A percentile compares a stretch with the other conserved stretches of the same genome.
These are phyloP conservation scores for Vaccinium darrowii DNA, from an alignment of 148 eudicot genomes.

Conservation along the genomic window DNA sequence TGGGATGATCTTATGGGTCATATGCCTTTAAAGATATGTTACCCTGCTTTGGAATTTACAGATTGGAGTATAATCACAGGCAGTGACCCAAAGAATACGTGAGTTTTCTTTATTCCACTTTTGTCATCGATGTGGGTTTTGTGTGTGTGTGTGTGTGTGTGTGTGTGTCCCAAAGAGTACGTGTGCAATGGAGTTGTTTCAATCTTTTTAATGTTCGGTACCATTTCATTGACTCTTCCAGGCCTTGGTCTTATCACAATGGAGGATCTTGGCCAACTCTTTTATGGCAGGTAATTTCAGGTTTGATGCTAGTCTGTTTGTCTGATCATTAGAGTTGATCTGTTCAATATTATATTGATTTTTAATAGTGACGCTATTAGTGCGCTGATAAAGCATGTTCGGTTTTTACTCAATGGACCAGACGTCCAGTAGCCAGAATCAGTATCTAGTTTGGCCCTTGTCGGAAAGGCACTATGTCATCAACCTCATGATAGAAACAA, in stretches of 20 bases:
- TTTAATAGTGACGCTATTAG: too few relatives aligned
- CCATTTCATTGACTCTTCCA: slow-evolving; percentile 24
- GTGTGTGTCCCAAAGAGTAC: too few relatives aligned
- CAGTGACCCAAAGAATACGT: slow-evolving; percentile 93
- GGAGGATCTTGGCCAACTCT: slow-evolving; percentile 97
- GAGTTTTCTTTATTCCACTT: slow-evolving; percentile 27
- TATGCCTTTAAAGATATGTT: slow-evolving; percentile 89
- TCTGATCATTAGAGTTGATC: neutral
- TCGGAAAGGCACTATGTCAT: neutral
- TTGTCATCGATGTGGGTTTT: neutral
- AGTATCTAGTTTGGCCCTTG: neutral
- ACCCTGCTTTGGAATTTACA: slow-evolving; percentile 73
- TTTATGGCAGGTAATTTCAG: slow-evolving; percentile 71
- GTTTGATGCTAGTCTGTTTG: neutral
- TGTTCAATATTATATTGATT: too few relatives aligned
- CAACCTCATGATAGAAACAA: neutral
- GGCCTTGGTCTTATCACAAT: slow-evolving; percentile 96
- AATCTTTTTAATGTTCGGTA: neutral
- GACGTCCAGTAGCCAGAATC: neutral
- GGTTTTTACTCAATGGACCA: too few relatives aligned
- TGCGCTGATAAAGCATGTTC: too few relatives aligned
- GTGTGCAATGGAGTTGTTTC: neutral
- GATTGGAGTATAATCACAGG: slow-evolving; percentile 95
- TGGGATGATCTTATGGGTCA: slow-evolving; percentile 82
- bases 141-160: neutral